Percentiles rank a stretch among this genome's conserved stretches.
These are phyloP conservation scores for Leptographium galeiforme DNA, from an alignment of 2,329 filamentous ascomycete species.

Conservation along the genomic window DNA sequence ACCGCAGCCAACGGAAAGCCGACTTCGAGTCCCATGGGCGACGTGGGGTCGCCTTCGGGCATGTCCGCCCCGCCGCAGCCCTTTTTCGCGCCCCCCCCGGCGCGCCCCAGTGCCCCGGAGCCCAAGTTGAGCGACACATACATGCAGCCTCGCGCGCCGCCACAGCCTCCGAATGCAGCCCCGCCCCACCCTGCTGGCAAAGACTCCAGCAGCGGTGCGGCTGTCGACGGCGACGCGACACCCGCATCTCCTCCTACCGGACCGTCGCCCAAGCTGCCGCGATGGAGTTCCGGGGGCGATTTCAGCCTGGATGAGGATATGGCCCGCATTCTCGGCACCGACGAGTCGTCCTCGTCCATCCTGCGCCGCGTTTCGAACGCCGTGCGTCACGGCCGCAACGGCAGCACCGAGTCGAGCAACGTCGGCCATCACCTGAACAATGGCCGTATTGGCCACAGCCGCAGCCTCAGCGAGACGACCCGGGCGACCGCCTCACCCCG, in stretches of 20 bases:
- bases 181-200: constrained; percentile 25
- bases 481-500: constrained; percentile 49
- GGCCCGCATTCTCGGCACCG: constrained; percentile 70
- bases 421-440: constrained; percentile 2
- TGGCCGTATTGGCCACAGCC: constrained; percentile 32
- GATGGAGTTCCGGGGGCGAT: constrained; percentile 69
- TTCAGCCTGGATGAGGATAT: constrained; percentile 95
- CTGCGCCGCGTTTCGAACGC: constrained; percentile 84
- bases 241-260: constrained; percentile 28
- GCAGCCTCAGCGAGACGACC: constrained; percentile 56
- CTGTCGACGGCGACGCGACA: constrained; percentile 21
- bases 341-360: constrained; percentile 66
- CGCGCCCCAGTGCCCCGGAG: constrained; percentile 20
- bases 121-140: constrained; percentile 38
- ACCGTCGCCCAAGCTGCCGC: constrained; percentile 51
- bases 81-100: not conserved
- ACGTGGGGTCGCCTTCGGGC: constrained; percentile 10
- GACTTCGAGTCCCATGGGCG: constrained; percentile 10
- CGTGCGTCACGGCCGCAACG: constrained; percentile 82
- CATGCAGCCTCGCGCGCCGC: constrained; percentile 44
- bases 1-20: constrained; percentile 23
- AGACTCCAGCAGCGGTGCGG: constrained; percentile 27
- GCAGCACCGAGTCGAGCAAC: constrained; percentile 52
- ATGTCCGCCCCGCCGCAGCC: not conserved
- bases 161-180: constrained; percentile 41